Evolutionary conservation across 805 yeast species (phyloP), one percentile per base, ranked within the genome.

Genomic region (Saccharomycopsis capsularis): DNA sequence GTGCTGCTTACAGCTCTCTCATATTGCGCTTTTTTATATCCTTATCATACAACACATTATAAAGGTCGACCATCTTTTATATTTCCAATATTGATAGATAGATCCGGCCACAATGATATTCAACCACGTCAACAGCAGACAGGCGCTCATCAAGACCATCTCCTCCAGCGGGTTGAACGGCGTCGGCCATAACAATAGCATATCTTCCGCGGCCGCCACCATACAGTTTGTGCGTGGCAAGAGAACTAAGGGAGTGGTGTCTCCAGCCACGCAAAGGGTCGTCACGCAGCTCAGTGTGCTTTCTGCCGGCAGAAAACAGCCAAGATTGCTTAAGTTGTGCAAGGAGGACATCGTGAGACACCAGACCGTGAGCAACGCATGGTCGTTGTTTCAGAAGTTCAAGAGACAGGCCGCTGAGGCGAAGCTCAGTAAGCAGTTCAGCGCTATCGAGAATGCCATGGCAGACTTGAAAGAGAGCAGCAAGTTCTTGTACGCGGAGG

Each of bases 271-370:
- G 42, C 71, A 75, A 63, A 68, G 78, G 48, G 65, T 70, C 32
- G 62, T 74, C 51, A 69, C 71, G 7, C 75, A 68, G 68, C 74
- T 91, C 54, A 82, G 95, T 37, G 95, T 91, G 21, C 64, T 90
- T 57, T 79, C 93, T 11, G 96, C 95, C 5, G 76, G 84, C 50
- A 81, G 89, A 69, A 91, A 89, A 65, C 90, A 82, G 65, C 99
- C 99, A 41, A 78, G 81, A 57, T 69, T 87, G 58, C 65, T 93
- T 55, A 86, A 82, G 59, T 69, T 89, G 30, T 75, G 82, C 56
- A 70, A 75, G 23, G 97, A 90, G 64, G 98, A 93, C 62, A 71
- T 82, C 49, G 73, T 91, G 54, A 85, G 93, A 60, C 98, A 91
- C 63, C 77, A 79, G 55, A 79, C 89, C 9, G 82, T 93, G 48